Percentiles rank a stretch among this genome's conserved stretches.
Conservation (phyloP, 2,329 filamentous ascomycete genomes). For the Beauveria bassiana region DNA sequence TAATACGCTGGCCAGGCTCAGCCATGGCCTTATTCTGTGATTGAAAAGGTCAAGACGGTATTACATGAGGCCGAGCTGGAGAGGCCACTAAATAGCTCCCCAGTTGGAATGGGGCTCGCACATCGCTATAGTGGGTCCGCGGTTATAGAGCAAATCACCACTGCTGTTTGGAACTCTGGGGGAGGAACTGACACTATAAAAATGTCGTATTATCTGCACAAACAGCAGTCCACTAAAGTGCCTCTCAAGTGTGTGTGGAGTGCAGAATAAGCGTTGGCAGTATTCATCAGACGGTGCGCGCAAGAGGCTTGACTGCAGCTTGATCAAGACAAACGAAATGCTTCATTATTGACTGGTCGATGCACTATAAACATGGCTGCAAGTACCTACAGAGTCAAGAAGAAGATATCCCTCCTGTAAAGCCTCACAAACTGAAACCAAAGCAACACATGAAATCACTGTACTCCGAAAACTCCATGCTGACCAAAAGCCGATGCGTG, state of each 20-base stretch:
- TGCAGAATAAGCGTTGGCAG: too few species aligned
- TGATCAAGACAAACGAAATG: neutral
- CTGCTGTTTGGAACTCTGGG: too few species aligned
- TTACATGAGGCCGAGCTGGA: conserved; percentile 7
- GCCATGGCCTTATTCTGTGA: neutral
- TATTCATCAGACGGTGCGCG: too few species aligned
- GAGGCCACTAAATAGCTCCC: too few species aligned
- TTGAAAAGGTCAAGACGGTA: neutral
- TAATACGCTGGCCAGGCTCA: neutral
- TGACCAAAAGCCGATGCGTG: conserved; percentile 2
- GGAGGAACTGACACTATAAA: too few species aligned
- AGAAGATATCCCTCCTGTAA: neutral
- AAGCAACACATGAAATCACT: neutral
- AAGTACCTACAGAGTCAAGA: neutral
- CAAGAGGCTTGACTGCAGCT: neutral
- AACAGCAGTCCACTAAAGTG: too few species aligned
- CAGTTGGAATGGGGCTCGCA: too few species aligned
- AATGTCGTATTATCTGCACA: too few species aligned
- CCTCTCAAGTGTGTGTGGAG: too few species aligned
- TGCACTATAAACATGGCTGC: too few species aligned
- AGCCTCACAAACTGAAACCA: neutral
- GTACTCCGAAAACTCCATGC: conserved; percentile 9
- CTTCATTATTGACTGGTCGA: neutral
- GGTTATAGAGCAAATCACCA: too few species aligned
- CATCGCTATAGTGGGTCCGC: too few species aligned